Conservation (phyloP, 192 early-diverging fungal species). For the Podila verticillata region DNA sequence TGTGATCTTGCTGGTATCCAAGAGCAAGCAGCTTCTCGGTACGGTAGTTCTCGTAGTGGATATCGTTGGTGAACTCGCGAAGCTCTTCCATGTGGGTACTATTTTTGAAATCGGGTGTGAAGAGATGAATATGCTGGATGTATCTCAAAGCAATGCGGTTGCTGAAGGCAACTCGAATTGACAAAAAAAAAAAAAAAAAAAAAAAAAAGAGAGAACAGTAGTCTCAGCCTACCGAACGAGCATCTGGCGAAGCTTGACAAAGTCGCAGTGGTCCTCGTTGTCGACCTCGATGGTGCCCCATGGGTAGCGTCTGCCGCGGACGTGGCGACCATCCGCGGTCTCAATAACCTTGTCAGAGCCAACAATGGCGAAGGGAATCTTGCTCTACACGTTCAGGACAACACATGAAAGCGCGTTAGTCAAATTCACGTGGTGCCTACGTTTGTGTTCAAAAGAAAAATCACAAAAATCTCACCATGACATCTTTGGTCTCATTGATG, state of each 20-base stretch:
- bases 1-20: conserved; percentile 84
- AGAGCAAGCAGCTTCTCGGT: conserved; percentile 92
- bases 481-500: conserved; percentile 81
- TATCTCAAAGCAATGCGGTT: too few relatives aligned
- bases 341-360: conserved; percentile 91
- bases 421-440: too few relatives aligned
- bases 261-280: conserved; percentile 97
- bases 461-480: conserved; percentile 60
- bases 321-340: conserved; percentile 80
- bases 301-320: conserved; percentile 91
- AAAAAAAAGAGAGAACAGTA: too few relatives aligned
- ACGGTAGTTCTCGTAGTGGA: conserved; percentile 96
- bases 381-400: conserved; percentile 62
- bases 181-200: too few relatives aligned
- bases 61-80: conserved; percentile 90
- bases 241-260: conserved; percentile 95
- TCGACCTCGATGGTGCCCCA: conserved; percentile 99
- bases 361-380: conserved; percentile 97
- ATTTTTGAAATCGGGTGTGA: background rate
- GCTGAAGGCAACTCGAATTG: too few relatives aligned
- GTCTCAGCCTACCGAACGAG: conserved; percentile 63
- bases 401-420: background rate
- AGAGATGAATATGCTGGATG: too few relatives aligned
- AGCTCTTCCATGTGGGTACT: conserved; percentile 98
- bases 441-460: too few relatives aligned